phyloP scores from a whole-genome alignment of 805 yeast species.

The Candida loeiensis region DNA sequence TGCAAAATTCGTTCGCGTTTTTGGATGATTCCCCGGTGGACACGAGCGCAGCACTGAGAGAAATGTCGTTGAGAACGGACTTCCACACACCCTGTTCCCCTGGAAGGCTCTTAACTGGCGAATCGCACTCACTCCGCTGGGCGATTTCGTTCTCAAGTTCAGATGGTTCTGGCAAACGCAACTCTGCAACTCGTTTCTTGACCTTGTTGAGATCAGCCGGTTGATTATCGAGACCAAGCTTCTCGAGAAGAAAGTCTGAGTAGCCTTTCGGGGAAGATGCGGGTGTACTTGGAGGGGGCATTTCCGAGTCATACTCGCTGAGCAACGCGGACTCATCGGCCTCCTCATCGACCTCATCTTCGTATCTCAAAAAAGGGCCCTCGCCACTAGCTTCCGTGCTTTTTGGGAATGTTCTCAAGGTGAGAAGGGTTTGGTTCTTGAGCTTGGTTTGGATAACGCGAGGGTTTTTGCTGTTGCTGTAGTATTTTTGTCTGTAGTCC shows the following conservation, averaged over 20 bases:
- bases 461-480: slow-evolving; percentile 35
- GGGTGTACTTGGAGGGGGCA: neutral
- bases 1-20: slow-evolving; percentile 18
- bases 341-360: neutral
- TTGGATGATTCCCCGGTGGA: slow-evolving; percentile 30
- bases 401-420: slow-evolving; percentile 38
- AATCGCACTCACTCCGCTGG: slow-evolving; percentile 5
- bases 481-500: slow-evolving; percentile 35
- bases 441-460: slow-evolving; percentile 36
- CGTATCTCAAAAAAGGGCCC: slow-evolving; percentile 15
- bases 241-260: neutral
- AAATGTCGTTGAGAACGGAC: slow-evolving; percentile 29
- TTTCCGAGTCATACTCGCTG: too few relatives aligned
- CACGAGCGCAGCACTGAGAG: slow-evolving; percentile 35
- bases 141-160: too few relatives aligned
- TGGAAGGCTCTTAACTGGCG: too few relatives aligned
- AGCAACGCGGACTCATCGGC: too few relatives aligned
- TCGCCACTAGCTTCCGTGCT: too few relatives aligned
- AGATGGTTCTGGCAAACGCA: too few relatives aligned
- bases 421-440: slow-evolving; percentile 29
- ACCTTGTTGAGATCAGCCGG: neutral
- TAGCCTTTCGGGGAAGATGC: neutral
- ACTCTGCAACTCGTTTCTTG: neutral
- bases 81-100: slow-evolving; percentile 32
- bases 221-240: neutral